Percentiles rank a stretch among this genome's conserved stretches.
phyloP scores from a whole-genome alignment of 1,284 basidiomycete genomes.

The Ustilago hordei region DNA sequence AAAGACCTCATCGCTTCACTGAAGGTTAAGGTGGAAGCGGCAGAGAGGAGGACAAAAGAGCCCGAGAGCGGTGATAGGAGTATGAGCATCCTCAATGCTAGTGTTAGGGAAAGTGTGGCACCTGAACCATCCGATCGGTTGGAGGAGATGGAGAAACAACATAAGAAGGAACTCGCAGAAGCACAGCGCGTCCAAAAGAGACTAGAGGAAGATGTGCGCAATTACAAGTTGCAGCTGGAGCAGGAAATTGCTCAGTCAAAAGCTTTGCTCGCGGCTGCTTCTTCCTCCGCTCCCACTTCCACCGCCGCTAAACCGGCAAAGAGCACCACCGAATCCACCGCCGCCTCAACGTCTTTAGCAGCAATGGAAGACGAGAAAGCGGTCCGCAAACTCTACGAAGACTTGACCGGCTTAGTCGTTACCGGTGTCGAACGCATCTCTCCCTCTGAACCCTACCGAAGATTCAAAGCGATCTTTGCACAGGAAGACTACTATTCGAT shows the following conservation, averaged over 20 bases:
- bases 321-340: background rate
- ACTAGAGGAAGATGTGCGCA: slow-evolving; percentile 44
- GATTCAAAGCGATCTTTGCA: slow-evolving; percentile 62
- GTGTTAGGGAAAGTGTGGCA: slow-evolving; percentile 33
- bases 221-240: slow-evolving; percentile 49
- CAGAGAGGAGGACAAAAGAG: slow-evolving; percentile 40
- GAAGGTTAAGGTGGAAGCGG: slow-evolving; percentile 51
- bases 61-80: slow-evolving; percentile 33
- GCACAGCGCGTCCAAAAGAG: slow-evolving; percentile 18
- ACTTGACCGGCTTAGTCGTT: slow-evolving; percentile 65
- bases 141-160: slow-evolving; percentile 39
- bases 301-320: background rate
- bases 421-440: slow-evolving; percentile 52
- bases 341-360: slow-evolving; percentile 20
- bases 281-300: slow-evolving; percentile 8
- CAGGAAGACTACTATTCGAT: slow-evolving; percentile 63
- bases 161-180: slow-evolving; percentile 37
- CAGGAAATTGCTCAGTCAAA: slow-evolving; percentile 50
- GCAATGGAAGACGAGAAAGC: slow-evolving; percentile 57
- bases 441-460: slow-evolving; percentile 12
- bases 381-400: slow-evolving; percentile 66
- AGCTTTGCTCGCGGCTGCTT: slow-evolving; percentile 26
- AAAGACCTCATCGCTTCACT: slow-evolving; percentile 46
- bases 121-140: slow-evolving; percentile 24
- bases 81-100: slow-evolving; percentile 42